Conservation (phyloP, 768 basidiomycete genomes). For the Mycena kentingensis region DNA sequence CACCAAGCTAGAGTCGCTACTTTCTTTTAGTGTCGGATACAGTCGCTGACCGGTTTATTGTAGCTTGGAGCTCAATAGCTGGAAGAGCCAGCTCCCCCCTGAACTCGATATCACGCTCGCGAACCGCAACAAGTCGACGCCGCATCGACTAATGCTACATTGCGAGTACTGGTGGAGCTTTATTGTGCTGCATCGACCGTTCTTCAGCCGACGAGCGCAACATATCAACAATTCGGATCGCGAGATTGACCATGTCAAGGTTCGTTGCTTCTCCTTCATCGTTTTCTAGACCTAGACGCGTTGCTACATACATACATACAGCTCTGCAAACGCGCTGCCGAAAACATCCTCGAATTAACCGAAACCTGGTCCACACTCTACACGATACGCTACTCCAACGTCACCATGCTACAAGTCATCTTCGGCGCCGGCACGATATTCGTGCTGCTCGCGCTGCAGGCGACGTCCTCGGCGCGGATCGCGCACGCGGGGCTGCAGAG, state of each 20-base stretch:
- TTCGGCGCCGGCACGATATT: constrained; percentile 42
- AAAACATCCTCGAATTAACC: constrained; percentile 34
- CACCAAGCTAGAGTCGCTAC: constrained; percentile 1
- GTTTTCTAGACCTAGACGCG: background rate
- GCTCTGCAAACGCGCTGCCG: constrained; percentile 36
- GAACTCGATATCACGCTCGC: constrained; percentile 32
- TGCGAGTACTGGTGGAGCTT: constrained; percentile 36
- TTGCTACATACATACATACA: constrained; percentile 8
- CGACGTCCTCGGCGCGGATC: constrained; percentile 7
- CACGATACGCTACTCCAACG: constrained; percentile 37
- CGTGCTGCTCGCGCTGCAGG: constrained; percentile 37
- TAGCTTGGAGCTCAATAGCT: constrained; percentile 13
- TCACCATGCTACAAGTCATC: constrained; percentile 37
- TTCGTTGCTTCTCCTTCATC: background rate
- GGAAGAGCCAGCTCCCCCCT: constrained; percentile 26
- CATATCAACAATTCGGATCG: constrained; percentile 1
- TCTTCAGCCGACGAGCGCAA: constrained; percentile 8
- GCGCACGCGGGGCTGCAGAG: constrained; percentile 1
- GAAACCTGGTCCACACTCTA: constrained; percentile 36
- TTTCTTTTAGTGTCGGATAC: background rate
- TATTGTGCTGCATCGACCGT: constrained; percentile 41
- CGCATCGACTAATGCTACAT: constrained; percentile 36
- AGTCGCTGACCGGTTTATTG: background rate
- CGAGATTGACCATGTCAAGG: constrained; percentile 15
- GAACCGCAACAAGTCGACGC: constrained; percentile 27